Conservation (phyloP, 176 grass and related monocot genomes). For the Oryza brachyantha region DNA sequence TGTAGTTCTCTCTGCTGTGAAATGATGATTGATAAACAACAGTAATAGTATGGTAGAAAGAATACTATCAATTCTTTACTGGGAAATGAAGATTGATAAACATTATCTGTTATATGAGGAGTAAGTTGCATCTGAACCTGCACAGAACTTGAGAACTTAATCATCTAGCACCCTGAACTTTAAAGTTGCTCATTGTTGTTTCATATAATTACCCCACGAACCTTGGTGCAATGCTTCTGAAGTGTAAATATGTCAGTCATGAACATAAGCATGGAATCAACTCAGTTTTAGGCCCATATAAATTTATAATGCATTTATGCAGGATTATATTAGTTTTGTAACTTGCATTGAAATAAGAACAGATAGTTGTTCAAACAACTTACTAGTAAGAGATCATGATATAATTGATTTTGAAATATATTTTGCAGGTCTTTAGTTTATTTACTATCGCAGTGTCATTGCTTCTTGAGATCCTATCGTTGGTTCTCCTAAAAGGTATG, state of each 20-base stretch:
- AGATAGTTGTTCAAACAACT: background rate
- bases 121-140: background rate
- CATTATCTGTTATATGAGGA: background rate
- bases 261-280: background rate
- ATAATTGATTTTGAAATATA: constrained; percentile 23
- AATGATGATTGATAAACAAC: constrained; percentile 7
- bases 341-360: background rate
- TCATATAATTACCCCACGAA: background rate
- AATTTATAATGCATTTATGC: background rate
- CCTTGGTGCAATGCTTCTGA: background rate
- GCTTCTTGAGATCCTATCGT: constrained; percentile 65
- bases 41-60: background rate
- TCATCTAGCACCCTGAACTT: background rate
- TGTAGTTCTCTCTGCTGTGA: background rate
- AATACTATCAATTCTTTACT: background rate
- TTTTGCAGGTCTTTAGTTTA: constrained; percentile 79
- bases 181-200: constrained; percentile 9
- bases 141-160: constrained; percentile 12
- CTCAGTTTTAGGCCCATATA: constrained; percentile 4
- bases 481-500: constrained; percentile 82
- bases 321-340: background rate
- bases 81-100: constrained; percentile 9
- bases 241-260: background rate
- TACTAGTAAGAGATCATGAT: constrained; percentile 8
- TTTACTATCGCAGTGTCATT: constrained; percentile 67